Conservation (phyloP, 805 yeast species). For the Ogataea zsoltii region DNA sequence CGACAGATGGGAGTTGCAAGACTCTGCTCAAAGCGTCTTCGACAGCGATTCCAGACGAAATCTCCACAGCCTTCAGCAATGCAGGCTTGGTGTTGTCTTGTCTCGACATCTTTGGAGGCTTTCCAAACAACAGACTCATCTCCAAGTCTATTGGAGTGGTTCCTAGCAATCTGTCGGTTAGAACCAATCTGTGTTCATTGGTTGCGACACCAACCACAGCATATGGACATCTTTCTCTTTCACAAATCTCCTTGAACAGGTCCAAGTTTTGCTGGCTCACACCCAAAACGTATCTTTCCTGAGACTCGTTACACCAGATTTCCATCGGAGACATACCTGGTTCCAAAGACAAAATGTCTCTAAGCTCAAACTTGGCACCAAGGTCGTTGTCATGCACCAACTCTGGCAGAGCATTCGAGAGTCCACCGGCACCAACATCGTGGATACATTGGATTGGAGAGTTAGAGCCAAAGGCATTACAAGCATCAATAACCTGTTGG, state of each 20-base stretch:
- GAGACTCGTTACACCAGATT: slow-evolving; percentile 99
- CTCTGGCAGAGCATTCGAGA: slow-evolving; percentile 96
- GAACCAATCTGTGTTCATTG: slow-evolving; percentile 74
- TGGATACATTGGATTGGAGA: slow-evolving; percentile 92
- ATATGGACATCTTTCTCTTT: slow-evolving; percentile 93
- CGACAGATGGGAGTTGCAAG: slow-evolving; percentile 87
- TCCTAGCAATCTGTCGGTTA: slow-evolving; percentile 76
- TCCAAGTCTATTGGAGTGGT: slow-evolving; percentile 92
- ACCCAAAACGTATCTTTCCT: slow-evolving; percentile 95
- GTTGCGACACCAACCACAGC: slow-evolving; percentile 97
- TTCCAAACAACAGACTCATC: slow-evolving; percentile 93
- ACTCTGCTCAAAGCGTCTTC: slow-evolving; percentile 78
- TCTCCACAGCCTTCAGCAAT: slow-evolving; percentile 40
- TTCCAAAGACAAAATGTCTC: slow-evolving; percentile 87
- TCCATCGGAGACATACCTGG: slow-evolving; percentile 99
- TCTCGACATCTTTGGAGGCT: slow-evolving; percentile 94
- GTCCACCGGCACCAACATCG: slow-evolving; percentile 99
- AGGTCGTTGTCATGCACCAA: slow-evolving; percentile 94
- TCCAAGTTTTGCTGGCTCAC: slow-evolving; percentile 78
- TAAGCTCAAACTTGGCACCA: slow-evolving; percentile 90
- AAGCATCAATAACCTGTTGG: slow-evolving; percentile 94
- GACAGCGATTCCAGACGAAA: slow-evolving; percentile 39
- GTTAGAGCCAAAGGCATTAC: slow-evolving; percentile 74
- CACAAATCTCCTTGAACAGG: slow-evolving; percentile 74
- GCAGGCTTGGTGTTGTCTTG: slow-evolving; percentile 63